A percentile compares a stretch with the other conserved stretches of the same genome.
phyloP scores from a whole-genome alignment of 1,139 yeast genomes.

The Yamadazyma trypodendri region DNA sequence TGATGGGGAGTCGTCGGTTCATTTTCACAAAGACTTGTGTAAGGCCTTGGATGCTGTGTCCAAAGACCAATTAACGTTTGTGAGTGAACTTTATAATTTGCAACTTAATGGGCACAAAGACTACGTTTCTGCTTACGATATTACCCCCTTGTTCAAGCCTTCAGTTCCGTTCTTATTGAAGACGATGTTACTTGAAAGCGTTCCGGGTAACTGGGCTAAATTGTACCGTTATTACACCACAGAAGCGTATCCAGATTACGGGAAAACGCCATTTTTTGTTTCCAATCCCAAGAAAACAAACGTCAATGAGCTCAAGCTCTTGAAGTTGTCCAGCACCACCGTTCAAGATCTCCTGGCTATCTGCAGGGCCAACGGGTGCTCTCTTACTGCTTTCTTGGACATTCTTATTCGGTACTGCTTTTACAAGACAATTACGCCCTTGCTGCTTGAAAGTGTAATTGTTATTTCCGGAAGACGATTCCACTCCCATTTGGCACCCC shows the following conservation, averaged over 20 bases:
- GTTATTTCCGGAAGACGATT: slow-evolving; percentile 27
- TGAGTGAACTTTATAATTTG: slow-evolving; percentile 3
- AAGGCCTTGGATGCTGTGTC: slow-evolving; percentile 11
- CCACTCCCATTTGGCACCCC: slow-evolving; percentile 14
- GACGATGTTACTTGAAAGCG: neutral
- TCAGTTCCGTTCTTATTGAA: neutral
- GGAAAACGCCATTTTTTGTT: slow-evolving; percentile 18
- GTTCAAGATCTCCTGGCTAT: slow-evolving; percentile 12
- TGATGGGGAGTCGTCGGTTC: slow-evolving; percentile 36
- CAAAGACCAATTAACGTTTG: slow-evolving; percentile 2
- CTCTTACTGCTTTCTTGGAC: slow-evolving; percentile 28
- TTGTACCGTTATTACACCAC: slow-evolving; percentile 5
- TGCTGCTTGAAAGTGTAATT: slow-evolving; percentile 10
- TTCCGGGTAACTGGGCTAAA: slow-evolving; percentile 6
- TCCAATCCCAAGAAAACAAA: slow-evolving; percentile 12
- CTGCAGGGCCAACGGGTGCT: slow-evolving; percentile 18
- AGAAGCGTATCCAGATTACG: slow-evolving; percentile 14
- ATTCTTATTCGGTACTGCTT: slow-evolving; percentile 20
- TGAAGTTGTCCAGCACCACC: slow-evolving; percentile 15
- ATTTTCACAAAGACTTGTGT: slow-evolving; percentile 32
- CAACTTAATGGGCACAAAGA: slow-evolving; percentile 7
- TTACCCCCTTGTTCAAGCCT: slow-evolving; percentile 4
- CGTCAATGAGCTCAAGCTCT: slow-evolving; percentile 14
- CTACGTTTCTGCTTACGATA: slow-evolving; percentile 11
- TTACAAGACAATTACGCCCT: slow-evolving; percentile 18